Percentiles rank a stretch among this genome's conserved stretches.
phyloP scores from a whole-genome alignment of 2,329 filamentous ascomycete genomes.

The Arthrobotrys musiformis region DNA sequence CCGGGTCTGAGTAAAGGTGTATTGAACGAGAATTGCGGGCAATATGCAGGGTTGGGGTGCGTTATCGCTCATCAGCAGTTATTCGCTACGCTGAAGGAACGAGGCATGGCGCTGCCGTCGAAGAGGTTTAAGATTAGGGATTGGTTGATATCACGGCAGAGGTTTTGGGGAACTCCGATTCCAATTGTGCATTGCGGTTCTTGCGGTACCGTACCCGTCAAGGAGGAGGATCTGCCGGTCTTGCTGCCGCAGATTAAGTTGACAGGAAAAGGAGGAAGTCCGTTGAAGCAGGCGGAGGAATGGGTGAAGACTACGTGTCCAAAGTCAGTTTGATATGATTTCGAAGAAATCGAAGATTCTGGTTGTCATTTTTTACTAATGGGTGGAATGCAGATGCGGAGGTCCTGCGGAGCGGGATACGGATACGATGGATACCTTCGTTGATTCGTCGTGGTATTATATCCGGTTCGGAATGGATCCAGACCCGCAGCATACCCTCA shows the following conservation, averaged over 20 bases:
- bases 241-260: slow-evolving; percentile 77
- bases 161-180: slow-evolving; percentile 92
- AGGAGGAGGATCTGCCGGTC: slow-evolving; percentile 79
- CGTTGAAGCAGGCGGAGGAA: slow-evolving; percentile 75
- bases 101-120: slow-evolving; percentile 59
- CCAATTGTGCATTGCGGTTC: slow-evolving; percentile 82
- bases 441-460: slow-evolving; percentile 95
- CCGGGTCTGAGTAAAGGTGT: slow-evolving; percentile 69
- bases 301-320: slow-evolving; percentile 83
- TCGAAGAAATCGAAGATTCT: neutral
- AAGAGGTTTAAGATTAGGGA: slow-evolving; percentile 82
- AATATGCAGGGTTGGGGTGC: slow-evolving; percentile 73
- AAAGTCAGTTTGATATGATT: slow-evolving; percentile 61
- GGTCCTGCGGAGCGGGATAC: slow-evolving; percentile 81
- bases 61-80: slow-evolving; percentile 65
- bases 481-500: slow-evolving; percentile 67
- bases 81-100: slow-evolving; percentile 53
- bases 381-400: slow-evolving; percentile 66
- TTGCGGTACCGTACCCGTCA: slow-evolving; percentile 83
- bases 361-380: neutral
- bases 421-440: slow-evolving; percentile 96
- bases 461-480: slow-evolving; percentile 79
- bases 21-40: slow-evolving; percentile 74
- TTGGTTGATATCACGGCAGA: slow-evolving; percentile 90
- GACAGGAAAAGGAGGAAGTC: slow-evolving; percentile 77